These are phyloP conservation scores for Linderniella brevidens DNA, from an alignment of 257 asterid species.

Conservation along the genomic window DNA sequence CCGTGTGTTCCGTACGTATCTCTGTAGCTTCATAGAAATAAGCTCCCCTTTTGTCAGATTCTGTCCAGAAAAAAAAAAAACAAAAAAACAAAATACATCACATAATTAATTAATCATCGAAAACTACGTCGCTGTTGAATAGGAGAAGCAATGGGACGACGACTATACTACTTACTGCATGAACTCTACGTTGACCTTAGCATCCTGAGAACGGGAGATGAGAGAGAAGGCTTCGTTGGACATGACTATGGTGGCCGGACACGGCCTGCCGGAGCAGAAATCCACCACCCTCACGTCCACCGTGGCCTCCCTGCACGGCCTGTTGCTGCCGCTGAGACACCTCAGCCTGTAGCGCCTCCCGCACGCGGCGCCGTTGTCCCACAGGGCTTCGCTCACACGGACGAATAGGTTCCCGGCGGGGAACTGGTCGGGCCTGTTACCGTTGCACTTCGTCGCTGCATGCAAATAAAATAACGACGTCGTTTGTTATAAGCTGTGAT, in stretches of 20 bases:
- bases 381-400: constrained; percentile 29
- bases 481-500: no score
- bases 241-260: constrained; percentile 28
- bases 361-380: constrained; percentile 32
- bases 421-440: constrained; percentile 14
- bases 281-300: constrained; percentile 27
- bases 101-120: no score
- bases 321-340: constrained; percentile 27
- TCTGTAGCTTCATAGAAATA: no score
- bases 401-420: constrained; percentile 25
- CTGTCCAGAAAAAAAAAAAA: no score
- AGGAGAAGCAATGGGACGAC: no score
- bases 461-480: background rate
- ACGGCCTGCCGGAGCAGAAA: constrained; percentile 15
- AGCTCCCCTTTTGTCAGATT: no score
- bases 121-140: no score
- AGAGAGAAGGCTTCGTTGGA: constrained; percentile 27
- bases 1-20: no score
- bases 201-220: constrained; percentile 13
- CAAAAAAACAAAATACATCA: no score
- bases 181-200: constrained; percentile 25
- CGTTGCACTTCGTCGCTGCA: constrained; percentile 27
- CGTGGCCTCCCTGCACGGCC: constrained; percentile 21
- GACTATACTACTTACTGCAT: background rate
- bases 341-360: constrained; percentile 31